phyloP scores from a whole-genome alignment of 2,329 filamentous ascomycete species.

The Aureobasidium sp. region DNA sequence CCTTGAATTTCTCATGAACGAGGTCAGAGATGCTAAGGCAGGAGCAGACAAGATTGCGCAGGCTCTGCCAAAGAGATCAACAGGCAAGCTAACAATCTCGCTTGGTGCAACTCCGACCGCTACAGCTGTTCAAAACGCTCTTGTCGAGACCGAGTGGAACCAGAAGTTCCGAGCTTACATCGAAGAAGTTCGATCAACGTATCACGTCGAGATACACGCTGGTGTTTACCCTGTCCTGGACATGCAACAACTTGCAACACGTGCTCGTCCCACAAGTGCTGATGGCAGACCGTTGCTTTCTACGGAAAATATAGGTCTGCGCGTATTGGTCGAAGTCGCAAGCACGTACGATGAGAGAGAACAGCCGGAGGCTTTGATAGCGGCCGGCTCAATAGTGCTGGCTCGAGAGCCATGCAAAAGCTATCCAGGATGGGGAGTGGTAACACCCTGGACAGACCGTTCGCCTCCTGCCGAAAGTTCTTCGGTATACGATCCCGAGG shows the following conservation, averaged over 20 bases:
- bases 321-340: slow-evolving; percentile 64
- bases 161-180: slow-evolving; percentile 31
- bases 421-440: slow-evolving; percentile 65
- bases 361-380: slow-evolving; percentile 59
- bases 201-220: slow-evolving; percentile 61
- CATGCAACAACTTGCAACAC: slow-evolving; percentile 70
- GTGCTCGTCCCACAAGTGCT: slow-evolving; percentile 45
- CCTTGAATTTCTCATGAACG: slow-evolving; percentile 51
- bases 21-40: slow-evolving; percentile 49
- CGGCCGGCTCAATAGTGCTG: slow-evolving; percentile 61
- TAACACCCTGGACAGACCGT: slow-evolving; percentile 51
- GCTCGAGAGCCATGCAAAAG: slow-evolving; percentile 66
- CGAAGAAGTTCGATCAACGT: slow-evolving; percentile 28
- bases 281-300: slow-evolving; percentile 30
- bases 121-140: slow-evolving; percentile 56
- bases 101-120: slow-evolving; percentile 73
- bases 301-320: slow-evolving; percentile 56
- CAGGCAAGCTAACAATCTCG: slow-evolving; percentile 48
- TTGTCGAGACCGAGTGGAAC: slow-evolving; percentile 35
- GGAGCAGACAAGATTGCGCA: slow-evolving; percentile 36
- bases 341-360: slow-evolving; percentile 59
- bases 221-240: slow-evolving; percentile 72
- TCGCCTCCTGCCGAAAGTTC: slow-evolving; percentile 18
- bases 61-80: slow-evolving; percentile 17
- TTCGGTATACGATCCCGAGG: slow-evolving; percentile 31